A percentile compares a stretch with the other conserved stretches of the same genome.
Evolutionary conservation across 306 rosid genomes (phyloP).

Genomic region (Rosa chinensis): DNA sequence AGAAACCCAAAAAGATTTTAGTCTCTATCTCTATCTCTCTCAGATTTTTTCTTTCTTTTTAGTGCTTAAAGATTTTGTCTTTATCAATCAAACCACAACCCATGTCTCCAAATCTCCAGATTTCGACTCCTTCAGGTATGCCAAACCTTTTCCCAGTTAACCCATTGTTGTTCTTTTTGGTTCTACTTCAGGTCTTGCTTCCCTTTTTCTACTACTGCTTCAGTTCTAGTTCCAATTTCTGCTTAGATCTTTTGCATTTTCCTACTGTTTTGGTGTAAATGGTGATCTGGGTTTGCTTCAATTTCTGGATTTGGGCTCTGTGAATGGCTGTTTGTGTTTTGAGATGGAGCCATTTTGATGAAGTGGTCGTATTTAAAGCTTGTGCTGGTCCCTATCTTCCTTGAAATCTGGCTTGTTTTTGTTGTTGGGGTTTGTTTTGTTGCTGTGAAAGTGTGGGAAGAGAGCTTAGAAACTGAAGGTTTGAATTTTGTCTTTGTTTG

Average conservation of each 20-base stretch:
- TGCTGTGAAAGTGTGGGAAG: slow-evolving; percentile 9
- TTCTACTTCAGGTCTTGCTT: background rate
- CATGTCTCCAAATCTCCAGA: slow-evolving; percentile 25
- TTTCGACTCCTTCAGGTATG: slow-evolving; percentile 45
- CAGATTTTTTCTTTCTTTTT: slow-evolving; percentile 10
- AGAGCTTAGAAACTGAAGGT: background rate
- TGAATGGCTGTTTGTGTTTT: slow-evolving; percentile 11
- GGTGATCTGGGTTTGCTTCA: slow-evolving; percentile 31
- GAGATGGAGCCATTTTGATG: background rate
- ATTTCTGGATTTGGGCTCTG: slow-evolving; percentile 21
- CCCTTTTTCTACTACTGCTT: background rate
- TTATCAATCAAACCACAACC: slow-evolving; percentile 16
- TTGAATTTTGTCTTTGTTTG: slow-evolving; percentile 1
- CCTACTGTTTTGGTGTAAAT: slow-evolving; percentile 24
- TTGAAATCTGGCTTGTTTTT: slow-evolving; percentile 4
- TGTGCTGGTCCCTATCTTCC: background rate
- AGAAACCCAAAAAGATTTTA: background rate
- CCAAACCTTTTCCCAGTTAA: slow-evolving; percentile 1
- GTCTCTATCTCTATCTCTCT: background rate
- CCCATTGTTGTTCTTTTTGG: background rate
- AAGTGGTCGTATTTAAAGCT: background rate
- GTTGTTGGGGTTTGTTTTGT: slow-evolving; percentile 14
- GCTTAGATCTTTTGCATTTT: slow-evolving; percentile 56
- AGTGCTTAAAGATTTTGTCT: slow-evolving; percentile 11
- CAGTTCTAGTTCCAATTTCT: background rate